phyloP scores from a whole-genome alignment of 78 protist species.

The Dictyostelium capitatum region DNA sequence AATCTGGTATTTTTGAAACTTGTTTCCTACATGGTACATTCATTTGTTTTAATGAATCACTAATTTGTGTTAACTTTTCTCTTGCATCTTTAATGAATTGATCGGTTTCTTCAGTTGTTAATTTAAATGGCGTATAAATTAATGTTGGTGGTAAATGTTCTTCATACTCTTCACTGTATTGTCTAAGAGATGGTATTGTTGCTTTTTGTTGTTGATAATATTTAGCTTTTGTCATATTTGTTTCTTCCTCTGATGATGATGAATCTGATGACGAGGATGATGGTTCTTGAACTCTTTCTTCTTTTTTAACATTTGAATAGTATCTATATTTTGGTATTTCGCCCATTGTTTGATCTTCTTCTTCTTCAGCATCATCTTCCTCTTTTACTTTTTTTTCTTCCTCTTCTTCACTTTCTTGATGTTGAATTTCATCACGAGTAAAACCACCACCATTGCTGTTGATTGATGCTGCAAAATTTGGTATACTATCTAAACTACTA shows the following conservation, averaged over 20 bases:
- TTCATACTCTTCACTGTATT: neutral
- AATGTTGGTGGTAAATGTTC: conserved; percentile 23
- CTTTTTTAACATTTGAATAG: neutral
- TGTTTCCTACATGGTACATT: neutral
- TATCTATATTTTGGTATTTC: conserved; percentile 2
- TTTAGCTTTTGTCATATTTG: neutral
- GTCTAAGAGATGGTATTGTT: neutral
- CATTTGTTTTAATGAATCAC: neutral
- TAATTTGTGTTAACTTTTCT: neutral
- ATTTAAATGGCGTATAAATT: conserved; percentile 18
- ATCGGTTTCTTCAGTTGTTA: neutral
- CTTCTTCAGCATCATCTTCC: neutral
- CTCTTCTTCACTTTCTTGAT: neutral
- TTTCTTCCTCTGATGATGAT: neutral
- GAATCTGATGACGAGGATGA: neutral
- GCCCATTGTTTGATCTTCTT: neutral
- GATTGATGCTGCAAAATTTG: neutral
- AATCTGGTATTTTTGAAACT: conserved; percentile 35
- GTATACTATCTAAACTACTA: neutral
- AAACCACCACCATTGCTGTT: neutral
- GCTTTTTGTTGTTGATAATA: neutral
- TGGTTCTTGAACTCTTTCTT: neutral
- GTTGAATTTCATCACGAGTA: too few relatives aligned
- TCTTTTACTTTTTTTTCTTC: neutral
- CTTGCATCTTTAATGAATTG: neutral